Evolutionary conservation across 2,329 filamentous ascomycete genomes (phyloP).

Genomic region (Paracoccidioides brasiliensis): DNA sequence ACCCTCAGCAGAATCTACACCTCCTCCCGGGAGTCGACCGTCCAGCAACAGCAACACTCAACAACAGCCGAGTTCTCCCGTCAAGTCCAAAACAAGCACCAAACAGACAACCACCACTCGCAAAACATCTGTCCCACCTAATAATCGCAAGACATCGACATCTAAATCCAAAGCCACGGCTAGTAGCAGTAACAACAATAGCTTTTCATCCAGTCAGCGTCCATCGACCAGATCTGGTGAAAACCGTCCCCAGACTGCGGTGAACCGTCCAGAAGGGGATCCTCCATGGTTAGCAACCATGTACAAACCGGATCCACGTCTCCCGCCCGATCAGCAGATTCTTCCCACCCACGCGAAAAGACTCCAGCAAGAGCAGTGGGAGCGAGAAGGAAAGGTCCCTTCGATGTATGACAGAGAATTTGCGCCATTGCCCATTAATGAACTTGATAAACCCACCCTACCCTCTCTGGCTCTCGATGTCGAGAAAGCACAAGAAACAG

Average conservation of each 20-base stretch:
- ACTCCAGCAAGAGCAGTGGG: constrained; percentile 90
- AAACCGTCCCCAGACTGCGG: constrained; percentile 38
- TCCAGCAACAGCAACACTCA: constrained; percentile 12
- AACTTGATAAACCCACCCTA: constrained; percentile 16
- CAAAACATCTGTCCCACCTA: constrained; percentile 27
- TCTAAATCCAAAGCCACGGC: constrained; percentile 24
- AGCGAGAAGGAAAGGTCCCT: constrained; percentile 76
- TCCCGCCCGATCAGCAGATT: constrained; percentile 90
- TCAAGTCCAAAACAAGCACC: constrained; percentile 16
- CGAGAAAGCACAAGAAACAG: constrained; percentile 2
- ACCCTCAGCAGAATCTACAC: constrained; percentile 14
- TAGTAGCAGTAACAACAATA: constrained; percentile 19
- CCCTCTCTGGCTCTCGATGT: constrained; percentile 9
- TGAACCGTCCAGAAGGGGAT: constrained; percentile 75
- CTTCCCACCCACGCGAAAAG: constrained; percentile 85
- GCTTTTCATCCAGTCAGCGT: constrained; percentile 33
- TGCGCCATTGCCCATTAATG: constrained; percentile 52
- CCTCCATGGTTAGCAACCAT: constrained; percentile 90
- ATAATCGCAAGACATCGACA: constrained; percentile 28
- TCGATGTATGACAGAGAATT: constrained; percentile 80
- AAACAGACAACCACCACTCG: constrained; percentile 22
- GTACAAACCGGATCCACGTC: constrained; percentile 86
- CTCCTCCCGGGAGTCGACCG: constrained; percentile 4
- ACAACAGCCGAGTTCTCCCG: constrained; percentile 15
- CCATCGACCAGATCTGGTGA: constrained; percentile 52